A percentile compares a stretch with the other conserved stretches of the same genome.
Evolutionary conservation across 2,329 filamentous ascomycete genomes (phyloP).

Genomic region (Tolypocladium nubicola): DNA sequence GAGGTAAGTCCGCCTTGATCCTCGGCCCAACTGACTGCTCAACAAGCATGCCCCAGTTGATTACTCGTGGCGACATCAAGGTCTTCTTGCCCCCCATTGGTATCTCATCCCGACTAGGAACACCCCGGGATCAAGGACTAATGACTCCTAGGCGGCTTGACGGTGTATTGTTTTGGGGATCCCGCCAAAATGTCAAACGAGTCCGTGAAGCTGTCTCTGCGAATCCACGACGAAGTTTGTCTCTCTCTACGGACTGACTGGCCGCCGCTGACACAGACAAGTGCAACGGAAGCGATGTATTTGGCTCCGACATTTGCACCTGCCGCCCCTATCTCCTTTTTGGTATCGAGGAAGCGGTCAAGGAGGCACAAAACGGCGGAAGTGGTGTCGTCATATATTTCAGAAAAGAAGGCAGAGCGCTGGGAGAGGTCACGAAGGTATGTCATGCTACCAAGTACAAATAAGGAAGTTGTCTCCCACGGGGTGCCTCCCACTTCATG

Average conservation of each 20-base stretch:
- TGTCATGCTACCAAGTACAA: constrained; percentile 19
- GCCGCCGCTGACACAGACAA: constrained; percentile 14
- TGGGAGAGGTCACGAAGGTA: constrained; percentile 94
- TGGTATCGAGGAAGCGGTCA: constrained; percentile 94
- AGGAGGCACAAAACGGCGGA: constrained; percentile 88
- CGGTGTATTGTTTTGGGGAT: constrained; percentile 95
- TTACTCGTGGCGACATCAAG: constrained; percentile 91
- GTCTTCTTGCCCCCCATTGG: constrained; percentile 90
- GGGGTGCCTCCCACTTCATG: not conserved
- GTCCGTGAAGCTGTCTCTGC: constrained; percentile 66
- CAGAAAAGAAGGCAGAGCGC: constrained; percentile 87
- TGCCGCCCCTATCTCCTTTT: constrained; percentile 94
- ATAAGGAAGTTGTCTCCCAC: not conserved
- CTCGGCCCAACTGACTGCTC: constrained; percentile 6
- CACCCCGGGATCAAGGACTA: not conserved
- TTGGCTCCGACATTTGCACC: constrained; percentile 95
- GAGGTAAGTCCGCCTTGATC: constrained; percentile 39
- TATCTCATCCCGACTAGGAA: constrained; percentile 15
- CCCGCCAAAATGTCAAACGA: constrained; percentile 89
- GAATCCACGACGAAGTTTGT: constrained; percentile 59
- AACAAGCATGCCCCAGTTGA: constrained; percentile 43
- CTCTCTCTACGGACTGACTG: not conserved
- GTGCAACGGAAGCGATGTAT: constrained; percentile 96
- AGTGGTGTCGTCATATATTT: constrained; percentile 97
- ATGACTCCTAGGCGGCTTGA: constrained; percentile 55